Conservation (phyloP, 2,329 filamentous ascomycete species). For the Zalaria obscura region DNA sequence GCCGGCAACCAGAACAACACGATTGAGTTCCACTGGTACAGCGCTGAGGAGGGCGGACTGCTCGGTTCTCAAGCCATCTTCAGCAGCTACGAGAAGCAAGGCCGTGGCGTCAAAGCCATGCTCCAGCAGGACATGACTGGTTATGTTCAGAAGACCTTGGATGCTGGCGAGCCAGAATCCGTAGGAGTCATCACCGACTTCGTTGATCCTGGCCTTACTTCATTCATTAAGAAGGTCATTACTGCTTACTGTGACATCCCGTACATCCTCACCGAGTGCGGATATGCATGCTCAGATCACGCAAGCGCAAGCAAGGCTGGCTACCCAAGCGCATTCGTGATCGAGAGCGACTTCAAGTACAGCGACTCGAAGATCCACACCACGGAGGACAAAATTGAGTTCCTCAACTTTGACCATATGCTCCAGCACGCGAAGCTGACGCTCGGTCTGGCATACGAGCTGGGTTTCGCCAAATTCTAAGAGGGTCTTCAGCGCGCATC, state of each 20-base stretch:
- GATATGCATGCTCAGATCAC: constrained; percentile 70
- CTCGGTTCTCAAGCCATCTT: constrained; percentile 87
- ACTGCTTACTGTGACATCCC: constrained; percentile 80
- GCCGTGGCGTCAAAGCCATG: constrained; percentile 81
- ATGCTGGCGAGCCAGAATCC: constrained; percentile 68
- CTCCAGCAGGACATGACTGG: constrained; percentile 98
- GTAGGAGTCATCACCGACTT: constrained; percentile 90
- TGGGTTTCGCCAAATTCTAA: constrained; percentile 49
- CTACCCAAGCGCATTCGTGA: constrained; percentile 63
- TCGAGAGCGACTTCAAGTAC: constrained; percentile 55
- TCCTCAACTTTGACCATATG: constrained; percentile 78
- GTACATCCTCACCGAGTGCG: constrained; percentile 76
- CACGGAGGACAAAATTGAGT: constrained; percentile 56
- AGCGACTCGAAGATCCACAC: constrained; percentile 55
- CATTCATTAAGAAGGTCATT: constrained; percentile 82
- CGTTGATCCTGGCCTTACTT: constrained; percentile 68
- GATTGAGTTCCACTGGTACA: constrained; percentile 95
- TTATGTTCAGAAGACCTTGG: constrained; percentile 67
- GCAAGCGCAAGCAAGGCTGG: constrained; percentile 60
- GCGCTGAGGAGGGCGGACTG: constrained; percentile 75
- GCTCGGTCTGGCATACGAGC: constrained; percentile 68
- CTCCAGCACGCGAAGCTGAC: constrained; percentile 78
- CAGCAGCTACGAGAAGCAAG: constrained; percentile 57
- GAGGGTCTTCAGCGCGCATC: no score
- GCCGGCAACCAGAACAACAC: constrained; percentile 64